Evolutionary conservation across 805 yeast species (phyloP).

Genomic region (Candida schatavii): DNA sequence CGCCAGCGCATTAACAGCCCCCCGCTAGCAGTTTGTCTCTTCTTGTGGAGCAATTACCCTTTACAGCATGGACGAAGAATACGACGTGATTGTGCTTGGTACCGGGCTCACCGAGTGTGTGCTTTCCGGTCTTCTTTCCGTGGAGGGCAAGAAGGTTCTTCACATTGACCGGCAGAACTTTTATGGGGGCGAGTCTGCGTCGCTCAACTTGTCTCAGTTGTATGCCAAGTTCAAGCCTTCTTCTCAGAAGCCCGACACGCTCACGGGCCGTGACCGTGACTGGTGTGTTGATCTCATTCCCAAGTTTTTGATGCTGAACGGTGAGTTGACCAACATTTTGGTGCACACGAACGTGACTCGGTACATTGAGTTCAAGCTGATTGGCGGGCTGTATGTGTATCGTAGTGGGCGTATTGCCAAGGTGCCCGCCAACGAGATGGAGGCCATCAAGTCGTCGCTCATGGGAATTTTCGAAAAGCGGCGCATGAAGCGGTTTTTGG

Average conservation of each 20-base stretch:
- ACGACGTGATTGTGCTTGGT: slow-evolving; percentile 96
- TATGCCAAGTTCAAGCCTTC: slow-evolving; percentile 84
- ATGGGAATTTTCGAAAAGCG: slow-evolving; percentile 97
- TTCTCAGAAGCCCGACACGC: slow-evolving; percentile 61
- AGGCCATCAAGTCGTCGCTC: slow-evolving; percentile 86
- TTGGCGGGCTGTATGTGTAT: slow-evolving; percentile 93
- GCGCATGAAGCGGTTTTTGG: slow-evolving; percentile 88
- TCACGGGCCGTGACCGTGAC: slow-evolving; percentile 88
- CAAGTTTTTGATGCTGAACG: slow-evolving; percentile 95
- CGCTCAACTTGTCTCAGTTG: slow-evolving; percentile 64
- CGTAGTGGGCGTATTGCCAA: slow-evolving; percentile 88
- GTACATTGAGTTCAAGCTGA: slow-evolving; percentile 93
- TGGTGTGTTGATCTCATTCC: slow-evolving; percentile 98
- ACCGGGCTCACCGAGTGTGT: slow-evolving; percentile 96
- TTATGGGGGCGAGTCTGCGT: slow-evolving; percentile 92
- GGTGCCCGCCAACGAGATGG: slow-evolving; percentile 89
- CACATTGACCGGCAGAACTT: slow-evolving; percentile 96
- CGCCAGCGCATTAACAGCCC: background rate
- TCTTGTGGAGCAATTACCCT: background rate
- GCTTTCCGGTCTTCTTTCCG: slow-evolving; percentile 87
- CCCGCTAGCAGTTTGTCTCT: too few relatives aligned
- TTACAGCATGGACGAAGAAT: slow-evolving; percentile 79
- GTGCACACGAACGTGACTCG: slow-evolving; percentile 95
- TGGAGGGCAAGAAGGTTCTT: slow-evolving; percentile 96
- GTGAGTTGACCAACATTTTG: slow-evolving; percentile 92